A percentile compares a stretch with the other conserved stretches of the same genome.
Conservation (phyloP, 805 yeast genomes). For the Sugiyamaella valdiviana region DNA sequence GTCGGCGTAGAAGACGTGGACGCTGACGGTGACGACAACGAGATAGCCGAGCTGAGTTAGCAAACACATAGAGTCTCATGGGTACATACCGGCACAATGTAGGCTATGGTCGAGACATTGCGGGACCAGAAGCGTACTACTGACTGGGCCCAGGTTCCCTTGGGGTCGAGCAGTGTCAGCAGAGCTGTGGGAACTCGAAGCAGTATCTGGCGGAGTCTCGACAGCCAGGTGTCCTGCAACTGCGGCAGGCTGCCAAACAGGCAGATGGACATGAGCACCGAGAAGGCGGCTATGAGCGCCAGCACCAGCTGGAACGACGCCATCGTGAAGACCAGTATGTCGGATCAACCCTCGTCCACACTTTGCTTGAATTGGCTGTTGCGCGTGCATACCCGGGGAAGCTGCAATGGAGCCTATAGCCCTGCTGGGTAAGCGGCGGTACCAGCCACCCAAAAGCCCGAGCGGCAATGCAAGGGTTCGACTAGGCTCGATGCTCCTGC, state of each 20-base stretch:
- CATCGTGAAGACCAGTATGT: too few relatives aligned
- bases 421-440: too few relatives aligned
- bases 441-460: too few relatives aligned
- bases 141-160: not conserved
- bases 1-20: conserved; percentile 17
- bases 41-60: conserved; percentile 16
- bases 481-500: too few relatives aligned
- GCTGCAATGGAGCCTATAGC: too few relatives aligned
- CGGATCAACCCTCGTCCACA: too few relatives aligned
- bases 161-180: conserved; percentile 3
- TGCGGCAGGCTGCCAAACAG: conserved; percentile 34
- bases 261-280: conserved; percentile 26
- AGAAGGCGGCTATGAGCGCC: conserved; percentile 20
- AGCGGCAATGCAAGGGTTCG: too few relatives aligned
- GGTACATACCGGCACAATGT: conserved; percentile 17
- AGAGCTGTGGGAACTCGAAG: conserved; percentile 17
- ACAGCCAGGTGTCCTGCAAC: conserved; percentile 24
- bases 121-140: not conserved
- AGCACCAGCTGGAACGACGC: conserved; percentile 3
- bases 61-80: not conserved
- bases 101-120: conserved; percentile 4
- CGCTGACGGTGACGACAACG: conserved; percentile 13
- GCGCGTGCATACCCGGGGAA: too few relatives aligned
- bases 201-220: conserved; percentile 20
- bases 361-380: too few relatives aligned